Evolutionary conservation across 106 monocot genomes (phyloP).

Genomic region (Platanthera guangdongensis): DNA sequence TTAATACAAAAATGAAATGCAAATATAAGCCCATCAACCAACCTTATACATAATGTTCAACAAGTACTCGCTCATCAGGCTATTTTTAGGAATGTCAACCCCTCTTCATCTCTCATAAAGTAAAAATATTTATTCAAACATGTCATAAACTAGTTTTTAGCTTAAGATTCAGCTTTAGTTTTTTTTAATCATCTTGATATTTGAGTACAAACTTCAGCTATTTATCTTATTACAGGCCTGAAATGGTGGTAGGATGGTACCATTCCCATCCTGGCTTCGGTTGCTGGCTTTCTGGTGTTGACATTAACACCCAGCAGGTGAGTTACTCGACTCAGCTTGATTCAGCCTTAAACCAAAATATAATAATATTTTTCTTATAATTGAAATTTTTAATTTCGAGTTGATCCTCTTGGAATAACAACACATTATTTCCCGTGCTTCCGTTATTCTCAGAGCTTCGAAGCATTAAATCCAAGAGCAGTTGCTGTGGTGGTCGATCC

Average conservation of each 20-base stretch:
- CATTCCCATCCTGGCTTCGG: conserved; percentile 99
- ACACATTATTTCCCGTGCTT: not conserved
- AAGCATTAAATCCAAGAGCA: conserved; percentile 91
- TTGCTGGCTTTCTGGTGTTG: conserved; percentile 99
- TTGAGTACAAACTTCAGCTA: no score
- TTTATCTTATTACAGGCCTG: conserved; percentile 49
- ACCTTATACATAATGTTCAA: no score
- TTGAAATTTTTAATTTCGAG: not conserved
- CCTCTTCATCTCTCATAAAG: no score
- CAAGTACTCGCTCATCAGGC: no score
- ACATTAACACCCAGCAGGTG: conserved; percentile 98
- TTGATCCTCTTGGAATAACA: not conserved
- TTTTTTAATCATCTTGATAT: no score
- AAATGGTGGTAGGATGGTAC: conserved; percentile 99
- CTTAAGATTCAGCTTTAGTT: no score
- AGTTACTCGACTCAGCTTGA: not conserved
- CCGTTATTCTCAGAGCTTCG: conserved; percentile 62
- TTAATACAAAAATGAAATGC: no score
- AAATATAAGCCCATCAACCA: no score
- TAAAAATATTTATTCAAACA: no score
- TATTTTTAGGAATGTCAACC: no score
- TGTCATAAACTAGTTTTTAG: no score
- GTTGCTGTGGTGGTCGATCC: conserved; percentile 94
- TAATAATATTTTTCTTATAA: not conserved
- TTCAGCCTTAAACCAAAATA: not conserved